Evolutionary conservation across 768 basidiomycete species (phyloP).

Genomic region (Mycena maculata): DNA sequence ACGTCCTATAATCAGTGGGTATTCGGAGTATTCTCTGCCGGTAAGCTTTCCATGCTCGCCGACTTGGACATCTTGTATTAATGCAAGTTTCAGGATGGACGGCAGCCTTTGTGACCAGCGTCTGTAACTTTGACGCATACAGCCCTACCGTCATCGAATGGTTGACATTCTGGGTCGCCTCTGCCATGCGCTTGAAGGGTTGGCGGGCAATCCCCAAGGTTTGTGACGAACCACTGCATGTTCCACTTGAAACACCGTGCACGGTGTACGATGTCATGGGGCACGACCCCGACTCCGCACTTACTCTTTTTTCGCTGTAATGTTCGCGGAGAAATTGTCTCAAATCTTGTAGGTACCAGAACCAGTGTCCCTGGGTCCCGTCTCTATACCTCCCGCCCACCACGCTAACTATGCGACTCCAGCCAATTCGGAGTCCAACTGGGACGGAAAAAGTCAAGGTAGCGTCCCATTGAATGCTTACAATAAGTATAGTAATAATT

Average conservation of each 20-base stretch:
- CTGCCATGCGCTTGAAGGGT: constrained; percentile 57
- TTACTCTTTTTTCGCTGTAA: constrained; percentile 40
- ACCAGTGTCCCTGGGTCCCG: constrained; percentile 46
- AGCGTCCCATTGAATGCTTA: constrained; percentile 11
- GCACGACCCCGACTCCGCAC: constrained; percentile 40
- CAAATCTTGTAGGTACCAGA: constrained; percentile 53
- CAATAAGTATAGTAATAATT: constrained; percentile 19
- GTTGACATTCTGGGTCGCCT: constrained; percentile 66
- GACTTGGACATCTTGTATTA: neutral
- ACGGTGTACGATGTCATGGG: constrained; percentile 47
- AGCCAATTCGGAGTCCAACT: constrained; percentile 56
- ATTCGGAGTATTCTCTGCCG: constrained; percentile 70
- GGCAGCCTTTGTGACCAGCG: constrained; percentile 60
- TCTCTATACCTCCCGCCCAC: constrained; percentile 41
- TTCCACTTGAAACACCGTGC: constrained; percentile 37
- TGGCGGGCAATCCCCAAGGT: constrained; percentile 54
- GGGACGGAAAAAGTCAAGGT: constrained; percentile 57
- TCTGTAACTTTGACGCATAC: constrained; percentile 53
- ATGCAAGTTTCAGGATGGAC: constrained; percentile 58
- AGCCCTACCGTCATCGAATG: constrained; percentile 64
- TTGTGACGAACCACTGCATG: constrained; percentile 42
- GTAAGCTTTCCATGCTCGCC: constrained; percentile 41
- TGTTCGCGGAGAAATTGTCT: constrained; percentile 8
- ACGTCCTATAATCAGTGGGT: constrained; percentile 72
- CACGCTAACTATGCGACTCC: constrained; percentile 41